These are phyloP conservation scores for Nemania sp. DNA, from an alignment of 2,329 filamentous ascomycete species.

Conservation along the genomic window DNA sequence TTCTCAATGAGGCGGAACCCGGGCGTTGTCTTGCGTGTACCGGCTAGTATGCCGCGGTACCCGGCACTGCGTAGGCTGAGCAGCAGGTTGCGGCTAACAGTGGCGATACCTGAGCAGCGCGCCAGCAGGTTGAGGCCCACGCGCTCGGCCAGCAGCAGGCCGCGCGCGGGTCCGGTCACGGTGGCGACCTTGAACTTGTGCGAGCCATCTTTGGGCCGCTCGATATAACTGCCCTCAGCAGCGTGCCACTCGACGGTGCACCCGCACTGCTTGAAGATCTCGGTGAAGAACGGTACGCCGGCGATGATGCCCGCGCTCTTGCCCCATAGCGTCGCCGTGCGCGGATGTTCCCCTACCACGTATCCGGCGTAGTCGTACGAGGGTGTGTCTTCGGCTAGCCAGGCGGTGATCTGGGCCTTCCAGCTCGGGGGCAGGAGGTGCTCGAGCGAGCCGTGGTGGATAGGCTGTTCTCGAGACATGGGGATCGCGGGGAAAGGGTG, in stretches of 20 bases:
- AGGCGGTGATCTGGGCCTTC: slow-evolving; percentile 82
- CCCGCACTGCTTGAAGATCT: slow-evolving; percentile 89
- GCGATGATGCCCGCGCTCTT: slow-evolving; percentile 85
- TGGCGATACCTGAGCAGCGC: slow-evolving; percentile 91
- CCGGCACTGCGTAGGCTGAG: slow-evolving; percentile 71
- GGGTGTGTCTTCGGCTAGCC: slow-evolving; percentile 96
- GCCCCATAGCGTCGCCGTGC: slow-evolving; percentile 74
- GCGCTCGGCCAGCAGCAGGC: slow-evolving; percentile 87
- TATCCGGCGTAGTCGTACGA: slow-evolving; percentile 98
- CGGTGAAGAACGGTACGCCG: slow-evolving; percentile 93
- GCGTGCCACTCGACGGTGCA: slow-evolving; percentile 93
- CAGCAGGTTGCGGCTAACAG: slow-evolving; percentile 69
- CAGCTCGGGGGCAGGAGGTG: slow-evolving; percentile 88
- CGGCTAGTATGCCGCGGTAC: slow-evolving; percentile 87
- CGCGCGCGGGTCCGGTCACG: slow-evolving; percentile 83
- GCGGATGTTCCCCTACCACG: slow-evolving; percentile 81
- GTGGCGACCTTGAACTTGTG: slow-evolving; percentile 77
- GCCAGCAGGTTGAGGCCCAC: slow-evolving; percentile 93
- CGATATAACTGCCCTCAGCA: slow-evolving; percentile 77
- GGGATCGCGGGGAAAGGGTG: slow-evolving; percentile 9
- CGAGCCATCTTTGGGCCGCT: slow-evolving; percentile 66
- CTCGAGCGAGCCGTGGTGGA: slow-evolving; percentile 60
- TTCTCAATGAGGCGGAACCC: slow-evolving; percentile 97
- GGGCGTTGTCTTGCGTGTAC: slow-evolving; percentile 96
- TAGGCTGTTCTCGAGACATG: slow-evolving; percentile 47